Evolutionary conservation across 163 green algal species (phyloP).

Genomic region (Prototheca wickerhamii): DNA sequence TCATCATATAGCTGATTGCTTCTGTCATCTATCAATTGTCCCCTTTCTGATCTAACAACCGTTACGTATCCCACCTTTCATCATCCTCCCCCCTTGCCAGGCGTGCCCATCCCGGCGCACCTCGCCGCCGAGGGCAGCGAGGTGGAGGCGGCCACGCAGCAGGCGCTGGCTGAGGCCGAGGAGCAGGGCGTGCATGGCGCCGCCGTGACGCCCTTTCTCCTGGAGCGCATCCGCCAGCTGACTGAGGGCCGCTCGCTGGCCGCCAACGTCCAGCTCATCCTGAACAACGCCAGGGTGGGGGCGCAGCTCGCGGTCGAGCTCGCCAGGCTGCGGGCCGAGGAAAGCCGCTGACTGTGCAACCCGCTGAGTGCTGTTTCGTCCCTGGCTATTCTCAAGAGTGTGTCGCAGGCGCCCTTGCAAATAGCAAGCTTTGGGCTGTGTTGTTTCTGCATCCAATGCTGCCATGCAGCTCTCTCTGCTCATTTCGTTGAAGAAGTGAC

Average conservation of each 20-base stretch:
- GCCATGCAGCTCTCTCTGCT: neutral
- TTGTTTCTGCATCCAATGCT: neutral
- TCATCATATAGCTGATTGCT: neutral
- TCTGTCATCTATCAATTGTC: neutral
- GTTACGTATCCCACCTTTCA: neutral
- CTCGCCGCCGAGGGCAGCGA: conserved; percentile 49
- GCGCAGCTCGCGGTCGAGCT: conserved; percentile 51
- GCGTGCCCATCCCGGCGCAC: conserved; percentile 78
- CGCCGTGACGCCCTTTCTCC: conserved; percentile 84
- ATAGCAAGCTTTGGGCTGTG: neutral
- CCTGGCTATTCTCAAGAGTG: neutral
- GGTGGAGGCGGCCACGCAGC: conserved; percentile 56
- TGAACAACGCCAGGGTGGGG: conserved; percentile 90
- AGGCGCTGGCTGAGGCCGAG: conserved; percentile 57
- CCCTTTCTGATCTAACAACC: neutral
- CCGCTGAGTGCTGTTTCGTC: too few species aligned
- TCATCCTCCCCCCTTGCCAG: conserved; percentile 17
- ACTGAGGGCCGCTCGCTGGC: conserved; percentile 73
- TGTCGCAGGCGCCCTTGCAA: neutral
- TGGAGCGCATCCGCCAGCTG: conserved; percentile 73
- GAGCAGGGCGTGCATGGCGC: conserved; percentile 25
- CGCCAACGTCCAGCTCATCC: conserved; percentile 88
- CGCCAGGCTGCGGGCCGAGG: neutral
- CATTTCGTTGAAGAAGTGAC: neutral
- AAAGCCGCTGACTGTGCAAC: neutral